Conservation (phyloP, 106 monocot genomes). For the Hemerocallis citrina region DNA sequence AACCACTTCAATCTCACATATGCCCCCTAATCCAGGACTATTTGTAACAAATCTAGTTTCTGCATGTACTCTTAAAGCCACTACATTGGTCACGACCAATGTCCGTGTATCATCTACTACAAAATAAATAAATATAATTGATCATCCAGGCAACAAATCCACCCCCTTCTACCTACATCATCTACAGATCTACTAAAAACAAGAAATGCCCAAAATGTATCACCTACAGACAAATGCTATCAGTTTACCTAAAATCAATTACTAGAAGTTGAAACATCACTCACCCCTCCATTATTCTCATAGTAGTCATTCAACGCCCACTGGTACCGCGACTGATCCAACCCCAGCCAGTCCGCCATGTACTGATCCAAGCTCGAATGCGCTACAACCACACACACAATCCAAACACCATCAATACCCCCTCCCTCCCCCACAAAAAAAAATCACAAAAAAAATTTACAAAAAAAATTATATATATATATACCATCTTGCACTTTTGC, state of each 20-base stretch:
- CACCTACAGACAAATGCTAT: too few relatives aligned
- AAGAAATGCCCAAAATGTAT: background rate
- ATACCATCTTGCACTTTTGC: constrained; percentile 81
- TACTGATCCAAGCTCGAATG: constrained; percentile 89
- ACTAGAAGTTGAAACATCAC: constrained; percentile 1
- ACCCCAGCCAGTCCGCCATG: constrained; percentile 75
- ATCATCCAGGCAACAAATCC: too few relatives aligned
- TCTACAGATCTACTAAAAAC: background rate
- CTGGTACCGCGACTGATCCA: constrained; percentile 90
- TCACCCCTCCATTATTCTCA: constrained; percentile 57
- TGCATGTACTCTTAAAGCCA: background rate
- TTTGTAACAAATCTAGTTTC: too few relatives aligned
- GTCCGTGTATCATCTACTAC: background rate
- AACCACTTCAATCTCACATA: too few relatives aligned
- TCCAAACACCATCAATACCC: background rate
- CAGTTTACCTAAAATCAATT: too few relatives aligned
- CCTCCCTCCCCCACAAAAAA: background rate
- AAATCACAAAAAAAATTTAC: background rate
- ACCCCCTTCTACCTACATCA: too few relatives aligned
- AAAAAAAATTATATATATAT: too few relatives aligned
- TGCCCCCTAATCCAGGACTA: too few relatives aligned
- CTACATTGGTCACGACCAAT: background rate
- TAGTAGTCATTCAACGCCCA: constrained; percentile 94
- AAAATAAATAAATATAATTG: background rate
- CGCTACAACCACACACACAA: constrained; percentile 19